phyloP scores from a whole-genome alignment of 2,329 filamentous ascomycete genomes.

The Epichloe sylvatica region DNA sequence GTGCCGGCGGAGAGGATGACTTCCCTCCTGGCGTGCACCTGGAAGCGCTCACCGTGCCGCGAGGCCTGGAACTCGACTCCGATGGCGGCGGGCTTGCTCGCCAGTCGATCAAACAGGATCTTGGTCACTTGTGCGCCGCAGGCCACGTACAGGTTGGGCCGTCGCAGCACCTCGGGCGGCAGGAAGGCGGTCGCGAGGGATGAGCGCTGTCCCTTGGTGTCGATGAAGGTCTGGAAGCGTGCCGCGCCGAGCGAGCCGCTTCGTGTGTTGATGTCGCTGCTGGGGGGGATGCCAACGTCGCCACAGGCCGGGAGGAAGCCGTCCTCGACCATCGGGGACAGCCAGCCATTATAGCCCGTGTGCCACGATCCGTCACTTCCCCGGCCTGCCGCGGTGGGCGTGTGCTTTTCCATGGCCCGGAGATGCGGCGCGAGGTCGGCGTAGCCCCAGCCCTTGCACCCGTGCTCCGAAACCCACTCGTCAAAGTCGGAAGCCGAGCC shows the following conservation, averaged over 20 bases:
- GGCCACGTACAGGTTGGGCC: slow-evolving; percentile 9
- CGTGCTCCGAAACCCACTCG: slow-evolving; percentile 8
- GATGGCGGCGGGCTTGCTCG: slow-evolving; percentile 5
- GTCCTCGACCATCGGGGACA: slow-evolving; percentile 7
- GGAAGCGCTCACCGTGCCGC: slow-evolving; percentile 5
- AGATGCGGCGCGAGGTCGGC: slow-evolving; percentile 10
- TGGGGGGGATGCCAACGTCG: slow-evolving; percentile 5
- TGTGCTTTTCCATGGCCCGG: slow-evolving; percentile 10
- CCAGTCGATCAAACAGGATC: slow-evolving; percentile 8
- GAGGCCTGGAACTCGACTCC: slow-evolving; percentile 9
- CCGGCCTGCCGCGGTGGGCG: slow-evolving; percentile 5
- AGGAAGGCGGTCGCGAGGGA: slow-evolving; percentile 11
- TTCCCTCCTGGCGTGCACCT: slow-evolving; percentile 17
- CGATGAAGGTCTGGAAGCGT: slow-evolving; percentile 10
- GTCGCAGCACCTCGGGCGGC: slow-evolving; percentile 5
- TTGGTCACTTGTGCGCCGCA: slow-evolving; percentile 8
- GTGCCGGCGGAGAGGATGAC: slow-evolving; percentile 5
- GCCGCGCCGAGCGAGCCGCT: slow-evolving; percentile 8
- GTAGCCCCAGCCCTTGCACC: slow-evolving; percentile 11
- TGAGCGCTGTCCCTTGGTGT: slow-evolving; percentile 8
- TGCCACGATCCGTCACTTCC: slow-evolving; percentile 8
- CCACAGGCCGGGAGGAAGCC: slow-evolving; percentile 9
- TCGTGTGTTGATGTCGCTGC: slow-evolving; percentile 9
- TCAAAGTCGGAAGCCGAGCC: slow-evolving; percentile 11
- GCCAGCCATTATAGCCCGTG: slow-evolving; percentile 9